Conservation (phyloP, 2,329 filamentous ascomycete genomes). For the Alternaria arborescens region DNA sequence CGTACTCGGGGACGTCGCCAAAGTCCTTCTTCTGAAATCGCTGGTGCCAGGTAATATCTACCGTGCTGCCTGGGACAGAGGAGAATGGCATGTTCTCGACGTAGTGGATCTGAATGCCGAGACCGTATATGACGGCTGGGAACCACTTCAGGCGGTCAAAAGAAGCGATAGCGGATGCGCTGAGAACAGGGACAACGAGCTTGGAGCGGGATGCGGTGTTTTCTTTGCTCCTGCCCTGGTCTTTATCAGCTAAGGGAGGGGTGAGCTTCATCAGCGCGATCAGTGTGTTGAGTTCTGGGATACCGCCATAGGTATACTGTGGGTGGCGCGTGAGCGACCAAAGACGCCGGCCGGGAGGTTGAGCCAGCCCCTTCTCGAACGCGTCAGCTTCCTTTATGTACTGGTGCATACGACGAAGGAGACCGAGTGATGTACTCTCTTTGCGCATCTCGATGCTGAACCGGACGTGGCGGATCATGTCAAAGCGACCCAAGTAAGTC, state of each 20-base stretch:
- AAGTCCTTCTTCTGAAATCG: slow-evolving; percentile 29
- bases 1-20: not conserved
- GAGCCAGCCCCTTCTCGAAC: slow-evolving; percentile 8
- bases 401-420: slow-evolving; percentile 18
- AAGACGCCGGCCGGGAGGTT: not conserved
- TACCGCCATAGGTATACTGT: slow-evolving; percentile 13
- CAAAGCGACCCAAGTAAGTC: slow-evolving; percentile 26
- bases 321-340: slow-evolving; percentile 2
- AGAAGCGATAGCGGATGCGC: slow-evolving; percentile 10
- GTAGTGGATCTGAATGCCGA: slow-evolving; percentile 27
- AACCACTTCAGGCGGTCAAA: slow-evolving; percentile 25
- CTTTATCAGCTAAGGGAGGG: slow-evolving; percentile 1
- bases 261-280: slow-evolving; percentile 27
- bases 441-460: slow-evolving; percentile 18
- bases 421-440: not conserved
- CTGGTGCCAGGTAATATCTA: slow-evolving; percentile 27
- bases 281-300: slow-evolving; percentile 16
- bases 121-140: slow-evolving; percentile 17
- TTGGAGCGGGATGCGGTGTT: slow-evolving; percentile 2
- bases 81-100: slow-evolving; percentile 12
- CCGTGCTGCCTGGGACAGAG: not conserved
- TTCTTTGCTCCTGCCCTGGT: not conserved
- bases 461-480: slow-evolving; percentile 28
- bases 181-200: slow-evolving; percentile 26
- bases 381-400: slow-evolving; percentile 19